Evolutionary conservation across 2,329 filamentous ascomycete species (phyloP).

Genomic region (Fusarium bactridioides): DNA sequence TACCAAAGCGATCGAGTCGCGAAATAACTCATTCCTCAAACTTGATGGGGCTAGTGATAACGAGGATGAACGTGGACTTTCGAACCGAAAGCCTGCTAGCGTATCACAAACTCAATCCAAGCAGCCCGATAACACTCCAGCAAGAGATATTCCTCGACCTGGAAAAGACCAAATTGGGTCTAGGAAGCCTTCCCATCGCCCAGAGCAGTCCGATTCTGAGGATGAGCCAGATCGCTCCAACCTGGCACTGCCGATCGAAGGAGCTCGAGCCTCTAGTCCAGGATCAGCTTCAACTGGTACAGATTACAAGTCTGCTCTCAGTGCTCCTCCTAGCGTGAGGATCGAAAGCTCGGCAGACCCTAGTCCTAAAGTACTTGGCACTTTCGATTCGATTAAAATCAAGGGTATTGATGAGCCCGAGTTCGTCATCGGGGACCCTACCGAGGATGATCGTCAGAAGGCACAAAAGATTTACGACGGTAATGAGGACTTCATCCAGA

Average conservation of each 20-base stretch:
- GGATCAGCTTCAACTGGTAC: constrained; percentile 50
- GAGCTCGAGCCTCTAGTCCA: constrained; percentile 46
- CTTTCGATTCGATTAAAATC: constrained; percentile 45
- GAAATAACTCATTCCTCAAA: constrained; percentile 59
- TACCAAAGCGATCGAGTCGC: constrained; percentile 42
- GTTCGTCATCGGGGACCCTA: constrained; percentile 65
- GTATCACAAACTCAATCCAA: constrained; percentile 19
- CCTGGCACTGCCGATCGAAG: constrained; percentile 55
- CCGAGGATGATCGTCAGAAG: constrained; percentile 76
- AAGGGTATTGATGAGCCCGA: constrained; percentile 66
- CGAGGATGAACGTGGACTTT: constrained; percentile 48
- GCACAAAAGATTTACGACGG: constrained; percentile 87
- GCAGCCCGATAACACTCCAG: not conserved
- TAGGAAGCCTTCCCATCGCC: constrained; percentile 36
- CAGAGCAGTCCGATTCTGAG: constrained; percentile 45
- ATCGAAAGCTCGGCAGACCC: constrained; percentile 52
- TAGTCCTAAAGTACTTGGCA: constrained; percentile 47
- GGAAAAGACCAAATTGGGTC: constrained; percentile 40
- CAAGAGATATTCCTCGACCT: constrained; percentile 16
- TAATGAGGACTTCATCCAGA: constrained; percentile 80
- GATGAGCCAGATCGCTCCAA: constrained; percentile 46
- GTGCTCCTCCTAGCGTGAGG: constrained; percentile 54
- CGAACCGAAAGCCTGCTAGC: constrained; percentile 14
- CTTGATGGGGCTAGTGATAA: constrained; percentile 59
- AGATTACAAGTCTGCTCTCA: constrained; percentile 53